Base-by-base conservation (phyloP, 108 stramenopile genomes). In the Nitzschia inconspicua region DNA sequence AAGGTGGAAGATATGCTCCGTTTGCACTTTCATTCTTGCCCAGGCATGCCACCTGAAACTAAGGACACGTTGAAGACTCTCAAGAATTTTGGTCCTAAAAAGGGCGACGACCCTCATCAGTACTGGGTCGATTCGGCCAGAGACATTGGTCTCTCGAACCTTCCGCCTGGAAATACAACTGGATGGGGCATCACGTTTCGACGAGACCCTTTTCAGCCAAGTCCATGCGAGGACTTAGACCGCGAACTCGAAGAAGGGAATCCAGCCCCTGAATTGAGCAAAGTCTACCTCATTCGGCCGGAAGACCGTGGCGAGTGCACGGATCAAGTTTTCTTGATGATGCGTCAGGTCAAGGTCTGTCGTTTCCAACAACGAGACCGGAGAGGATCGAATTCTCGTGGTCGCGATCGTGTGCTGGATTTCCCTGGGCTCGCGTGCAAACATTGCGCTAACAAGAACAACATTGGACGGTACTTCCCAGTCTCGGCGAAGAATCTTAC, bases 401-500 rank as follows among this genome's bases (percentile, higher is more conserved):
- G 83, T 23, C 68, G 86, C 8, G 86, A 88, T 66, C 72, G 86
- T 40, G 70, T 83, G 2, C 59, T 83, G 24, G 81, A 75, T 24
- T 63, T 86, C 75, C 63, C 86, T 75, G 46, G 91, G 73, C 46
- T 53, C 78, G 28, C 40, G 44, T 57, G 88, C 85, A 65, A 79
- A 59, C 50, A 74, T 71, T 70, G 88, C 72, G 44, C 57, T 28
- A 37, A 52, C 36, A 73, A 78, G 63, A 68, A 70, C 22, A 78
- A 75, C 40, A 61, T 70, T 49, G 87, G 87, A 14, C 77, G 91
- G 23, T 93, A 88, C 43, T 93, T 93, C 57, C 91, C 91, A 7
- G 70, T 89, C 14, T 80, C 84, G 10, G 83, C 85, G 10, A 93
- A 89, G 72, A 88, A 89, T 57, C 59, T 93, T 24, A 80, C 81